A percentile compares a stretch with the other conserved stretches of the same genome.
Conservation (phyloP, 2,329 filamentous ascomycete genomes). For the Cladophialophora carrionii region DNA sequence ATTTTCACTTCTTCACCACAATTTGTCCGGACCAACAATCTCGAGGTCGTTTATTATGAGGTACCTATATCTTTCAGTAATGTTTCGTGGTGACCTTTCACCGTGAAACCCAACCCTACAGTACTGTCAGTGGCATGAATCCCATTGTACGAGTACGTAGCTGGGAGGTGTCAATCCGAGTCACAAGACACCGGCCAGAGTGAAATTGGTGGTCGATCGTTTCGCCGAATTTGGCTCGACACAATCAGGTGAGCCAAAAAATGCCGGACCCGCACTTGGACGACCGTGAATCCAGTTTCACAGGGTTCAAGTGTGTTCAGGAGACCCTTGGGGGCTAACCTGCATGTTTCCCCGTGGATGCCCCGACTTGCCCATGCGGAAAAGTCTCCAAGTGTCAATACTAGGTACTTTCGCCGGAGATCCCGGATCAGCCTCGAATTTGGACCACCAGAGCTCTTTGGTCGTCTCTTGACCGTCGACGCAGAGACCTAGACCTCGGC, state of each 20-base stretch:
- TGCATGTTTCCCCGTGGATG: slow-evolving; percentile 8
- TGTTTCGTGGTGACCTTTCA: slow-evolving; percentile 1
- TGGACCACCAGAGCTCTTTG: slow-evolving; percentile 3
- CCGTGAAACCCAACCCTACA: background rate
- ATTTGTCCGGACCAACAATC: background rate
- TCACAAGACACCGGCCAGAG: background rate
- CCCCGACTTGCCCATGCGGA: background rate
- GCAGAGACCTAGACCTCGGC: background rate
- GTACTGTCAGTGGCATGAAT: slow-evolving; percentile 4
- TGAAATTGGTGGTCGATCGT: slow-evolving; percentile 3
- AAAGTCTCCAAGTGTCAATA: background rate
- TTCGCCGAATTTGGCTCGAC: slow-evolving; percentile 21
- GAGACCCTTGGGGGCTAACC: background rate
- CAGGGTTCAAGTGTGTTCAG: background rate
- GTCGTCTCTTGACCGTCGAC: slow-evolving; percentile 7
- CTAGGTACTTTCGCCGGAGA: slow-evolving; percentile 20
- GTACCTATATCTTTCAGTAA: background rate
- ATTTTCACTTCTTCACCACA: background rate
- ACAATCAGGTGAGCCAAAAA: slow-evolving; percentile 4
- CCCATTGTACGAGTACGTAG: no score
- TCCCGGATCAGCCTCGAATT: background rate
- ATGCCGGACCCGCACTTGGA: slow-evolving; percentile 4
- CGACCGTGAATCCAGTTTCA: background rate
- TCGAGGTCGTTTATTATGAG: background rate
- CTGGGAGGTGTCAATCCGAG: no score